Base-by-base conservation (phyloP, 2,329 filamentous ascomycete species). In the Aspergillus arachidicola region DNA sequence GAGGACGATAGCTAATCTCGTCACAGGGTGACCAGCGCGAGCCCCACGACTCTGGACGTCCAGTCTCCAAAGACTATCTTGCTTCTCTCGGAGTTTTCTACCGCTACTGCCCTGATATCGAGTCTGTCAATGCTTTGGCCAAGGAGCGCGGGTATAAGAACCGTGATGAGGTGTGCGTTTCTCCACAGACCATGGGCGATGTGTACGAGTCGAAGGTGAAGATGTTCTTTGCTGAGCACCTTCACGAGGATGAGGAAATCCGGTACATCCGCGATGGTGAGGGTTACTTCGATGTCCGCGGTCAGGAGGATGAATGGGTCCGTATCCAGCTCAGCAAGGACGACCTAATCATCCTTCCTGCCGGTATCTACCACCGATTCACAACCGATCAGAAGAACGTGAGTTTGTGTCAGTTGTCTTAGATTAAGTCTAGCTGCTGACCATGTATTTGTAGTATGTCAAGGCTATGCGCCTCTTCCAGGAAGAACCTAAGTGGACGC, bases 161-260 rank as follows among this genome's bases (percentile, higher is more conserved):
- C 83, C 91, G 94, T 62, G 95, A 99, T 82, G 89, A 96, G 80
- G 91, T 98, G 77, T 91, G 87, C 64, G 92, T 99, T 26, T 96
- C 92, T 9, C 94, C 94, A 0, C 83, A 89, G 67, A 90, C 88
- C 67, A 93, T 98, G 90, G 93, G 93, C 61, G 91, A 87, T 45
- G 81, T 88, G 51, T 99, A 98, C 82, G 94, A 99, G 80, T 87
- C 91, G 67, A 98, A 98, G 80, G 93, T 99, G 66, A 94, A 93
- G 82, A 87, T 81, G 69, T 99, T 99, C 83, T 99, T 98, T 82
- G 78, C 91, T 72, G 95, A 99, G 84, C 95, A 99, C 78, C 79
- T 99, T 72, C 95, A 99, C 76, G 95, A 99, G 82, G 95, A 99
- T 71, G 95, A 99, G 82, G 95, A 99, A 85, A 99, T 99, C 69